Base-by-base conservation (phyloP, 2,329 filamentous ascomycete species). In the Pseudogymnoascus sp. region DNA sequence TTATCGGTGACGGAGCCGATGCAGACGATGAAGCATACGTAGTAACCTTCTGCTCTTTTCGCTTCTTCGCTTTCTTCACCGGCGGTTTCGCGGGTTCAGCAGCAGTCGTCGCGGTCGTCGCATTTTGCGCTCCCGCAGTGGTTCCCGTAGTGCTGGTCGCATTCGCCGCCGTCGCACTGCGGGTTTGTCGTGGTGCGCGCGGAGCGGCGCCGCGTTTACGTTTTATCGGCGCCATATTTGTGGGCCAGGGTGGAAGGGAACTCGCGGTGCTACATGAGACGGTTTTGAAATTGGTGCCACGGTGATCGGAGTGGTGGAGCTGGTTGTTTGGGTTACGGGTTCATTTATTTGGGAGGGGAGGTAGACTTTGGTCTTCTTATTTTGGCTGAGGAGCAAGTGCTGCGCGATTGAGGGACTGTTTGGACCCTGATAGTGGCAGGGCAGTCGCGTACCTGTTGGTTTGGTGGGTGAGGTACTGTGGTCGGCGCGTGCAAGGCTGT, bases 51-150 rank as follows among this genome's bases (percentile, higher is more conserved):
- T 33, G 29, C 29, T 33, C 29, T 21, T 33, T 33, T 5, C 29
- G 29, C 29, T 55, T 55, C 48, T 37, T 37, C 36, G 15, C 36
- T 15, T 27, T 10, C 33, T 33, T 55, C 48, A 33, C 29, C 29
- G 48, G 9, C 29, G 48, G 9, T 55, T 55, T 55, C 29, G 5
- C 29, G 21, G 48, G 48, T 10, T 55, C 21, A 4, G 21, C 21
- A 21, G 21, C 21, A 21, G 21, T 12, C 65, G 66, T 48, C 48
- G 60, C 42, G 59, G 33, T n/a, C n/a, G 48, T 55, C 48, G n/a
- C 48, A 55, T 55, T 55, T 21, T 55, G 48, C 48, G 27, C 48
- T n/a, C 29, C 27, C 48, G 12, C 6, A 58, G 42, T 40, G 58
- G 59, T 40, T 40, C 39, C 27, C 37, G 59, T 25, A 8, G 45